Base-by-base conservation (phyloP, 2,329 filamentous ascomycete species). In the Colletotrichum phormii region DNA sequence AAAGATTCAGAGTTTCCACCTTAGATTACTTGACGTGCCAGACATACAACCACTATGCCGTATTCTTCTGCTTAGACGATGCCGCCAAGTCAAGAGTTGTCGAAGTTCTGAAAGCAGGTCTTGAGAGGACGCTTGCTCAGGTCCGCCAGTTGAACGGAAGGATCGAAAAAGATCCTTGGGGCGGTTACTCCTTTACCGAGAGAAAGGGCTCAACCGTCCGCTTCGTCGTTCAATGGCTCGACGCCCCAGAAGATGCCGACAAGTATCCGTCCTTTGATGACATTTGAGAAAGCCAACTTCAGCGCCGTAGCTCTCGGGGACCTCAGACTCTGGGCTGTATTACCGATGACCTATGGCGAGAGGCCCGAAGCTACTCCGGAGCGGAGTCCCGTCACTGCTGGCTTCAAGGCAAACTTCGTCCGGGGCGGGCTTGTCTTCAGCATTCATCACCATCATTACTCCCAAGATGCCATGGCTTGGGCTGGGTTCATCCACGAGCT, bases 401-500 rank as follows among this genome's bases (percentile, higher is more conserved):
- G 80, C 0, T 86, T 82, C 75, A 81, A 85, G 65, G 81, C 81
- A 0, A 86, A 82, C 75, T 82, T 86, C 53, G 77, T 86, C 31
- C 79, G 76, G 0, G 84, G 84, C 3, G 84, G 84, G 0, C 71
- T 86, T 1, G 78, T 86, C 9, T 80, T 86, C 64, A 81, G 80
- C 42, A 83, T 82, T 63, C 83, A 86, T 53, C 76, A 78, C 62
- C 85, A 86, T 57, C 84, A 86, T 68, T 86, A 82, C 60, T 74
- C 80, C 54, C 84, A 83, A 70, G 84, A 86, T 72, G 76, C 84
- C 0, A 84, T 83, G 80, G 83, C 82, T 4, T 85, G 84, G 83
- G 78, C 80, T 0, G 77, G 78, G 5, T 80, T 83, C 24, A 75
- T 77, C 0, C 79, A 81, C 22, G 83, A 86, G 76, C 79, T 86